These are phyloP conservation scores for Theobroma cacao DNA, from an alignment of 345 rosid genomes.

Conservation along the genomic window DNA sequence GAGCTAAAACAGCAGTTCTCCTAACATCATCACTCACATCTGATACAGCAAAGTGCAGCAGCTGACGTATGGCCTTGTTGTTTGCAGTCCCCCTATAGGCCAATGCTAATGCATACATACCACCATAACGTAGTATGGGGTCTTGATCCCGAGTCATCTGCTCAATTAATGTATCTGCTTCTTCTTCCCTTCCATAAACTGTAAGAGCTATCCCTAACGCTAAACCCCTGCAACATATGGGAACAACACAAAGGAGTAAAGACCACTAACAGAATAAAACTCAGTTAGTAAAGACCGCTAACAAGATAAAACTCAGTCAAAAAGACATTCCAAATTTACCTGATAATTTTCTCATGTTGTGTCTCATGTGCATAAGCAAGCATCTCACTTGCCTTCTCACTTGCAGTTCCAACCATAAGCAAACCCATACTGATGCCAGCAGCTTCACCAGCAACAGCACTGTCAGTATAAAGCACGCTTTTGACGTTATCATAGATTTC, in stretches of 20 bases:
- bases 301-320: not conserved
- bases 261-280: not conserved
- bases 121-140: constrained; percentile 97
- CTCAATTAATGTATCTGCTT: constrained; percentile 96
- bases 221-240: constrained; percentile 58
- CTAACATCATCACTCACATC: constrained; percentile 98
- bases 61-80: constrained; percentile 98
- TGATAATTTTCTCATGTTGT: constrained; percentile 95
- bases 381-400: constrained; percentile 97
- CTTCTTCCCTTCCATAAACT: constrained; percentile 98
- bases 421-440: constrained; percentile 99
- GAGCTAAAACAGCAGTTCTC: constrained; percentile 97
- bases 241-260: constrained; percentile 22
- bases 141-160: constrained; percentile 99
- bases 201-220: constrained; percentile 98
- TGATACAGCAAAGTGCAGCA: constrained; percentile 97
- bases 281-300: constrained; percentile 13
- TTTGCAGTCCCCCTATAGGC: constrained; percentile 98
- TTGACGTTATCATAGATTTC: constrained; percentile 89
- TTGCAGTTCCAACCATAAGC: constrained; percentile 98
- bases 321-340: constrained; percentile 58
- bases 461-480: constrained; percentile 82
- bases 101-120: constrained; percentile 97
- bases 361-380: constrained; percentile 98
- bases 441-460: constrained; percentile 99